A percentile compares a stretch with the other conserved stretches of the same genome.
Evolutionary conservation across 1,284 basidiomycete species (phyloP).

Genomic region (Sphaerobolus stellatus): DNA sequence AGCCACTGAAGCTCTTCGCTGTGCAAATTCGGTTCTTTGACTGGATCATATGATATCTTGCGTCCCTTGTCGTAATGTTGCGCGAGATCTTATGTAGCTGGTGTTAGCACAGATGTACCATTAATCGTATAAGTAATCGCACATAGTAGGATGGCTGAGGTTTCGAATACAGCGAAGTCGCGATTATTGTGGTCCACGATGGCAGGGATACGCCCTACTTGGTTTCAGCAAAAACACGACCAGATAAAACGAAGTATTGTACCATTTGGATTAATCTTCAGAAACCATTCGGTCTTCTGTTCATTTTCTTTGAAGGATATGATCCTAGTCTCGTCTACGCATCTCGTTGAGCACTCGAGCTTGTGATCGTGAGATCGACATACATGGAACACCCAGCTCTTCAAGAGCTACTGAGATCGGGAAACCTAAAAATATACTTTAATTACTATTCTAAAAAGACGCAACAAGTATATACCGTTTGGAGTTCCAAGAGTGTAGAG

Average conservation of each 20-base stretch:
- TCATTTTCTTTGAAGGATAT: slow-evolving; percentile 10
- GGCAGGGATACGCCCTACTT: slow-evolving; percentile 20
- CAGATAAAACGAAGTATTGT: not conserved
- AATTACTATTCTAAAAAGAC: not conserved
- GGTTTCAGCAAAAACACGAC: not conserved
- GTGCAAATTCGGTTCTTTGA: slow-evolving; percentile 22
- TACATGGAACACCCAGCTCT: slow-evolving; percentile 8
- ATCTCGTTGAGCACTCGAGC: not conserved
- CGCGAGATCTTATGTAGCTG: slow-evolving; percentile 2
- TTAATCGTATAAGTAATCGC: not conserved
- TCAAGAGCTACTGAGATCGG: slow-evolving; percentile 8
- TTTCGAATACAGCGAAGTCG: slow-evolving; percentile 28
- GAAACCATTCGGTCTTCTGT: slow-evolving; percentile 11
- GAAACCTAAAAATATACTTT: not conserved
- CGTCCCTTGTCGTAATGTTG: slow-evolving; percentile 19
- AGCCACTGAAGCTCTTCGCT: slow-evolving; percentile 26
- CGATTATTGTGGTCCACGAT: slow-evolving; percentile 28
- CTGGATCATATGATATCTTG: slow-evolving; percentile 26
- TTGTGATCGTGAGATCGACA: not conserved
- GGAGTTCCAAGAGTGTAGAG: not conserved
- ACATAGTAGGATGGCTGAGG: slow-evolving; percentile 25
- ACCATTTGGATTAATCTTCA: slow-evolving; percentile 13
- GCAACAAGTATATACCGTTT: not conserved
- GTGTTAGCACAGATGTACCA: not conserved
- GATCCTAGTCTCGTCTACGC: slow-evolving; percentile 1